phyloP scores from a whole-genome alignment of 2,329 filamentous ascomycete species.

The Fusarium domesticum region DNA sequence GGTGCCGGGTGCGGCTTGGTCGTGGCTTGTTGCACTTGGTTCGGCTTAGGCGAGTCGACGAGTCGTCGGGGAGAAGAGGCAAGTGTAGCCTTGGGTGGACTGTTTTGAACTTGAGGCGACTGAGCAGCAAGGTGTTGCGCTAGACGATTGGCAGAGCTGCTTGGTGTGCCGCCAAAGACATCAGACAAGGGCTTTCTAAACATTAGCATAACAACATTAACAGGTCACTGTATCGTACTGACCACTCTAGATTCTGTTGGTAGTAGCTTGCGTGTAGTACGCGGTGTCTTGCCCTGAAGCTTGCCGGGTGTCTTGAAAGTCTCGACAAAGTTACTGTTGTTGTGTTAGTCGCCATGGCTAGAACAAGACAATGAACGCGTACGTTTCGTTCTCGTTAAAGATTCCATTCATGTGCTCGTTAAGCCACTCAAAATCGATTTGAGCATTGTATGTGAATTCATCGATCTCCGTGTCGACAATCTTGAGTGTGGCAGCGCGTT shows the following conservation, averaged over 20 bases:
- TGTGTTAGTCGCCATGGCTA: constrained; percentile 10
- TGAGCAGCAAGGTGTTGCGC: constrained; percentile 48
- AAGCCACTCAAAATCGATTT: constrained; percentile 95
- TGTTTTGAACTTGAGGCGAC: constrained; percentile 54
- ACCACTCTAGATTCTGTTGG: constrained; percentile 61
- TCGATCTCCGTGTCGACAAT: constrained; percentile 81
- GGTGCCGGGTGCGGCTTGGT: constrained; percentile 20
- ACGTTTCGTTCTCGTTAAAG: constrained; percentile 85
- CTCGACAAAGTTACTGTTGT: constrained; percentile 76
- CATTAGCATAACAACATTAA: constrained; percentile 25
- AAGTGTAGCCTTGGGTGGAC: constrained; percentile 36
- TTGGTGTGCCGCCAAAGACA: constrained; percentile 55
- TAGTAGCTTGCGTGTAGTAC: constrained; percentile 62
- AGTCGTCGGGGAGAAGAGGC: constrained; percentile 33
- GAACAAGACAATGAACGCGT: constrained; percentile 28
- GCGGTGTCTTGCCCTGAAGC: constrained; percentile 75
- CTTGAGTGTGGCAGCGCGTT: constrained; percentile 73
- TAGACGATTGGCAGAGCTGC: constrained; percentile 54
- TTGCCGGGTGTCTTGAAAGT: constrained; percentile 94
- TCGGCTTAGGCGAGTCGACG: constrained; percentile 32
- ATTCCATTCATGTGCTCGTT: constrained; percentile 98
- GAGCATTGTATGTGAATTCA: constrained; percentile 87
- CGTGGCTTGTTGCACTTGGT: constrained; percentile 4
- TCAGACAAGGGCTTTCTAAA: constrained; percentile 54
- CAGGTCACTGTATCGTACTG: constrained; percentile 35